Evolutionary conservation across 441 rosid species (phyloP), one percentile per base, ranked within the genome.

Genomic region (Croton setiger): DNA sequence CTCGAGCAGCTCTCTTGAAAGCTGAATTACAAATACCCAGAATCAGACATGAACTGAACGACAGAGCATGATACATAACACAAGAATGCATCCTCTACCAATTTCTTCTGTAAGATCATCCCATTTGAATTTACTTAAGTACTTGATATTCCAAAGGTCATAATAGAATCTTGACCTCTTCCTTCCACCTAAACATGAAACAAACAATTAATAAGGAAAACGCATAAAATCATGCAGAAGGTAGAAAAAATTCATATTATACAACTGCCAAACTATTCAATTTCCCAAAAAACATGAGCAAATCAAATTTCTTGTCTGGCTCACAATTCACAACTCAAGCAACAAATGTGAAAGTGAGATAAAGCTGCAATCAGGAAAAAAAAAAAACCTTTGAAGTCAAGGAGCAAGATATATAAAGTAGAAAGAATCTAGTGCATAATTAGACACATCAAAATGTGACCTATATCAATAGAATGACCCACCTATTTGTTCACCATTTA

Each of bases 401-500:
- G 10, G n/a, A 67, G 36, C 60, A 37, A 21, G 33, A 9, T 41
- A 55, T n/a, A 5, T 10, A 43, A 11, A 33, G n/a, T 17, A 67
- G 43, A 44, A 36, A 44, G 2, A 4, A n/a, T 59, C 18, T 11
- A 18, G 64, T 20, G 9, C 56, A n/a, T 33, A 54, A 11, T 62
- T 39, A 39, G 8, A 39, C 43, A 5, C 1, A 5, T 9, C 1
- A 4, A 1, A 7, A 39, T 9, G n/a, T n/a, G n/a, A n/a, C n/a
- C n/a, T n/a, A 39, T 6, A 13, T 37, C 35, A 57, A 21, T 0
- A 31, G 13, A 58, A 5, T 0, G 48, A 64, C 70, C 47, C 77
- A 94, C 96, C 98, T 63, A 91, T 82, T 75, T 87, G 96, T 86
- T 94, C 93, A 76, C 98, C 95, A 69, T 91, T 94, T 63, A 91